Evolutionary conservation across 352 stramenopile genomes (phyloP), one percentile per base, ranked within the genome.

Genomic region (Pythium aristosporum): DNA sequence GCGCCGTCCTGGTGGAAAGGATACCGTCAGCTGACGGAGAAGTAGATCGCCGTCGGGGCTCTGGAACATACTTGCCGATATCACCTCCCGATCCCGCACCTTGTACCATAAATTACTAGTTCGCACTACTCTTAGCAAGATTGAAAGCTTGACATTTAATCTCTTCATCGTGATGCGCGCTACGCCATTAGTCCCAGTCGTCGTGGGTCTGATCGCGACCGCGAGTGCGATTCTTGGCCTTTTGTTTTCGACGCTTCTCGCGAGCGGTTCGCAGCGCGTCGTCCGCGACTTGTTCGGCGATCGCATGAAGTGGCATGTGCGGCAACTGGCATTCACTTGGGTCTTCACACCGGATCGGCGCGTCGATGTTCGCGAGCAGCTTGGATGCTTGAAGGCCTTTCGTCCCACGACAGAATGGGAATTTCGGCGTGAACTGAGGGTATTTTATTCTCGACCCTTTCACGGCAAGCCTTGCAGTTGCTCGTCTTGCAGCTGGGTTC

Each of bases 1-100:
- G 80, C 93, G 15, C 95, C 95, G 8, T 73, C 61, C 9, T 91
- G 91, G 77, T 99, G 96, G 96, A 87, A 92, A 69, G 93, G 90
- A 20, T 97, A 91, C 58, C 85, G 93, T 20, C 87, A 94, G 67
- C 82, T 99, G 32, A 98, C 84, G 6, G 96, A 95, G 73, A 99
- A 99, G 73, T 96, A 87, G 49, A 44, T 23, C 28, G 44, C 18
- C 50, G 25, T 11, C 46, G 9, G 13, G n/a, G 8, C 11, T 13
- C 8, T 39, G 34, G 34, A 39, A 39, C 8, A 39, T 15, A 39
- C 6, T 47, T 47, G 41, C n/a, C 23, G 15, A 47, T 47, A 6
- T 54, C 41, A 32, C 44, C 44, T 16, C 15, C 36, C 37, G 52
- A 58, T 47, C 20, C 47, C 47, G 23, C 25, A 21, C 23, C 48